A percentile compares a stretch with the other conserved stretches of the same genome.
Conservation (phyloP, 2,329 filamentous ascomycete species). For the Calonectria crousiana region DNA sequence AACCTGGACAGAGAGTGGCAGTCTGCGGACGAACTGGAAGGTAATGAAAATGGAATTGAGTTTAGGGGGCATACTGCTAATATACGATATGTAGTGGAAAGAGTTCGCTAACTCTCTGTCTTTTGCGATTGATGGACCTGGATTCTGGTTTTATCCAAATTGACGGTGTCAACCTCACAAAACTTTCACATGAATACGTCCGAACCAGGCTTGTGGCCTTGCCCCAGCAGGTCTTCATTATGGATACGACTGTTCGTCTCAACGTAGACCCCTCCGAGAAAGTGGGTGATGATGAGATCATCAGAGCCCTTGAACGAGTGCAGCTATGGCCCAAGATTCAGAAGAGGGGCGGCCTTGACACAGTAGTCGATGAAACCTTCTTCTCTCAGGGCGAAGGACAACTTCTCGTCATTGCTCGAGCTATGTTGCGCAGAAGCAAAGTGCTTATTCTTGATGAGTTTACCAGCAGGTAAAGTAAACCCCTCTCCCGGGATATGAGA, state of each 20-base stretch:
- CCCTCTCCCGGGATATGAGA: too few species aligned
- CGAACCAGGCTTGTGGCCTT: constrained; percentile 60
- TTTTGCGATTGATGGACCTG: constrained; percentile 54
- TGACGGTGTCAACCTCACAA: constrained; percentile 53
- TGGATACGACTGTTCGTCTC: constrained; percentile 53
- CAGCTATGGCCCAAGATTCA: constrained; percentile 30
- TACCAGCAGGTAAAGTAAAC: constrained; percentile 36
- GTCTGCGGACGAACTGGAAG: constrained; percentile 50
- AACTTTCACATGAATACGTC: constrained; percentile 53
- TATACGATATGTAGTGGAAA: constrained; percentile 50
- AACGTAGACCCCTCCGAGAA: constrained; percentile 53
- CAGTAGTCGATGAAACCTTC: constrained; percentile 20
- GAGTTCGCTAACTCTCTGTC: constrained; percentile 52
- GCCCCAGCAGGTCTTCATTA: constrained; percentile 63
- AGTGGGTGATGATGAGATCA: constrained; percentile 28
- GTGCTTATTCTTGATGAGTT: constrained; percentile 55
- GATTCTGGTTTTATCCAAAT: constrained; percentile 50
- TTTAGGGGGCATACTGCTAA: neutral
- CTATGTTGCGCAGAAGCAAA: constrained; percentile 45
- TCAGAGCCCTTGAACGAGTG: constrained; percentile 28
- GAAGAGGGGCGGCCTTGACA: constrained; percentile 31
- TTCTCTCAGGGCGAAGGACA: constrained; percentile 41
- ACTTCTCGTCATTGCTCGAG: constrained; percentile 37
- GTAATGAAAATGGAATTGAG: neutral
- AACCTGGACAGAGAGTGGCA: constrained; percentile 47